Evolutionary conservation across 1,284 basidiomycete genomes (phyloP).

Genomic region (Cystobasidiaceae sp.): DNA sequence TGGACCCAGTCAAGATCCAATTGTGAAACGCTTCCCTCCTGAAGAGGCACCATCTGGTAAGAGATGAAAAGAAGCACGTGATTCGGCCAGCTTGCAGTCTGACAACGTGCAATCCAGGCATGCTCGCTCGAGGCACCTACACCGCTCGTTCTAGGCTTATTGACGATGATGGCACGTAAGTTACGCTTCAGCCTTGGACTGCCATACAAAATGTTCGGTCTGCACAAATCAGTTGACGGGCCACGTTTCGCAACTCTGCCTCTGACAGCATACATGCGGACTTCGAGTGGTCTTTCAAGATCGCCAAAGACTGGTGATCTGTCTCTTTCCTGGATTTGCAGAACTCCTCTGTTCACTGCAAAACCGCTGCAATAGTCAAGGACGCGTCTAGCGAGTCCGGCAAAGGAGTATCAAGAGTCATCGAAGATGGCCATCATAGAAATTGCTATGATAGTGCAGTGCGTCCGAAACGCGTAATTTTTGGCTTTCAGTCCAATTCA

Average conservation of each 20-base stretch:
- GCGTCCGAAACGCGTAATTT: not conserved
- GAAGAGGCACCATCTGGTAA: conserved; percentile 45
- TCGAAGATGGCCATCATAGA: too few species aligned
- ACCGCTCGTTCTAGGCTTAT: conserved; percentile 46
- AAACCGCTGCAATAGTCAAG: too few species aligned
- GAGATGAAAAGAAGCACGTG: not conserved
- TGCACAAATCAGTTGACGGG: too few species aligned
- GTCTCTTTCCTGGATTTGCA: not conserved
- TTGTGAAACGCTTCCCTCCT: conserved; percentile 46
- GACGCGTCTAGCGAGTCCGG: too few species aligned
- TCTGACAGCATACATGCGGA: conserved; percentile 18
- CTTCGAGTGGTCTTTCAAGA: conserved; percentile 37
- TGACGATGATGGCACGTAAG: conserved; percentile 45
- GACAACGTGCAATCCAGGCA: conserved; percentile 35
- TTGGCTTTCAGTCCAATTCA: not conserved
- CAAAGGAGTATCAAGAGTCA: too few species aligned
- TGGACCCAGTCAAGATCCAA: conserved; percentile 44
- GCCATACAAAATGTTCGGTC: too few species aligned
- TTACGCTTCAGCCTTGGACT: too few species aligned
- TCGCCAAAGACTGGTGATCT: conserved; percentile 37
- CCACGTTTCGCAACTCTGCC: not conserved
- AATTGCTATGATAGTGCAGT: not conserved
- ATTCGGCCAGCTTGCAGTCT: not conserved
- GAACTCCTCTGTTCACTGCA: too few species aligned
- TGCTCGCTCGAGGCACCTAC: conserved; percentile 47